These are phyloP conservation scores for Ganoderma lucidum DNA, from an alignment of 1,284 basidiomycete species.

Conservation along the genomic window DNA sequence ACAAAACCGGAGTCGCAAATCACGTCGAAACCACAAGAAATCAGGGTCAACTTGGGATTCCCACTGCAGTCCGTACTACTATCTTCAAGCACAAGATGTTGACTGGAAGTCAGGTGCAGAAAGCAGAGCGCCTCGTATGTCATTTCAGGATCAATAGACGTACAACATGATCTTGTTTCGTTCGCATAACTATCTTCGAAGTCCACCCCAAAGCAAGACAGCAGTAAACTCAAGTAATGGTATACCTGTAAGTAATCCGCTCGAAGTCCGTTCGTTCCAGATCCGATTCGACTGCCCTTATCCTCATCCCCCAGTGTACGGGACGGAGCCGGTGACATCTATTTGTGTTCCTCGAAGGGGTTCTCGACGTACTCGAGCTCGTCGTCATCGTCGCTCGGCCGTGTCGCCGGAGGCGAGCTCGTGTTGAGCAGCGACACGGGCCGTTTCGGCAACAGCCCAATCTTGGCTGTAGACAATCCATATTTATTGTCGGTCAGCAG, in stretches of 20 bases:
- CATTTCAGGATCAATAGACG: neutral
- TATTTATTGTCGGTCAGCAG: neutral
- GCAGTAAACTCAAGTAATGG: neutral
- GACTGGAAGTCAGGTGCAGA: neutral
- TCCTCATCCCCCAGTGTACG: too few relatives aligned
- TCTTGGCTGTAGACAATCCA: constrained; percentile 50
- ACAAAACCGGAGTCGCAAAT: neutral
- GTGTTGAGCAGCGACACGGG: constrained; percentile 71
- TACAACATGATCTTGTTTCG: constrained; percentile 1
- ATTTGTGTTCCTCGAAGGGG: constrained; percentile 62
- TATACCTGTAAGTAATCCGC: constrained; percentile 3
- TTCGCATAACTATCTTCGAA: neutral
- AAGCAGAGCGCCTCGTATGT: neutral
- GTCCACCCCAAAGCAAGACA: neutral
- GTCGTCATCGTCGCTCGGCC: constrained; percentile 52
- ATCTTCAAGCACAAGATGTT: too few relatives aligned
- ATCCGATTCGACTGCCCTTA: neutral
- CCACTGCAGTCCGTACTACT: too few relatives aligned
- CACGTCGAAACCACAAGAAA: too few relatives aligned
- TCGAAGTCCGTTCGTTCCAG: neutral
- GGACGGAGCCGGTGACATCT: neutral
- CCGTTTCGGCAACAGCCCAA: constrained; percentile 78
- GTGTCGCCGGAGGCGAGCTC: constrained; percentile 41
- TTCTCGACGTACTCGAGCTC: constrained; percentile 73
- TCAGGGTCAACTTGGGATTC: too few relatives aligned